Percentiles rank a stretch among this genome's conserved stretches.
Evolutionary conservation across 2,329 filamentous ascomycete genomes (phyloP).

Genomic region (Aciculosporium take): DNA sequence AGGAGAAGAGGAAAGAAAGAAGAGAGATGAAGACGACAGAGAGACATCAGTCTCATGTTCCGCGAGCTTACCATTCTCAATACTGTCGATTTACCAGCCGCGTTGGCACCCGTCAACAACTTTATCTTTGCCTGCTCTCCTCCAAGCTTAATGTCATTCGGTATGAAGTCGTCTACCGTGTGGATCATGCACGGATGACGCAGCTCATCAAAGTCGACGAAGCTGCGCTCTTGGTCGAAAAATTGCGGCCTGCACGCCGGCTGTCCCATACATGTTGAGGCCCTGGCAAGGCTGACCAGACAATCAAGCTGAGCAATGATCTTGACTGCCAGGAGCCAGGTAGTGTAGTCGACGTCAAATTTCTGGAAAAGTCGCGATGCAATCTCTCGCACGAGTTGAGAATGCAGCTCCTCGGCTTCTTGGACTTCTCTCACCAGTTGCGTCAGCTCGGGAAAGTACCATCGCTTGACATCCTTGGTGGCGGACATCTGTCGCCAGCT

Average conservation of each 20-base stretch:
- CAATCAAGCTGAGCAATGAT: constrained; percentile 90
- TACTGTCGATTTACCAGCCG: constrained; percentile 92
- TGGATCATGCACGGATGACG: constrained; percentile 91
- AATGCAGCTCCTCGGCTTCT: constrained; percentile 87
- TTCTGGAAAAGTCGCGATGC: constrained; percentile 68
- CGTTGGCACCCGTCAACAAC: constrained; percentile 88
- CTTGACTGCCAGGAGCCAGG: constrained; percentile 80
- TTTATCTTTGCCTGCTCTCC: constrained; percentile 72
- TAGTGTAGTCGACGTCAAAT: constrained; percentile 75
- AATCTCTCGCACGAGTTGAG: constrained; percentile 80
- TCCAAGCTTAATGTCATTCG: constrained; percentile 81
- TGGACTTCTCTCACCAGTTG: constrained; percentile 74
- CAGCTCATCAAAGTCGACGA: constrained; percentile 83
- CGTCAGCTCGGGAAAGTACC: constrained; percentile 78
- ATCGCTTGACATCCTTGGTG: constrained; percentile 78
- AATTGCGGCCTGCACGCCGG: constrained; percentile 85
- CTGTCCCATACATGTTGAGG: constrained; percentile 68
- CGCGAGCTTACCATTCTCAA: constrained; percentile 69
- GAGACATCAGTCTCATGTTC: not conserved
- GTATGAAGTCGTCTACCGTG: constrained; percentile 85
- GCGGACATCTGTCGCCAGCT: constrained; percentile 95
- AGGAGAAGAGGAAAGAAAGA: not conserved
- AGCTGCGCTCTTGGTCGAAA: constrained; percentile 67
- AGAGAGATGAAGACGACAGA: not conserved
- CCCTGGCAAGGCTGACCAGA: constrained; percentile 80